phyloP scores from a whole-genome alignment of 1,284 basidiomycete genomes.

The Stereum hirsutum region DNA sequence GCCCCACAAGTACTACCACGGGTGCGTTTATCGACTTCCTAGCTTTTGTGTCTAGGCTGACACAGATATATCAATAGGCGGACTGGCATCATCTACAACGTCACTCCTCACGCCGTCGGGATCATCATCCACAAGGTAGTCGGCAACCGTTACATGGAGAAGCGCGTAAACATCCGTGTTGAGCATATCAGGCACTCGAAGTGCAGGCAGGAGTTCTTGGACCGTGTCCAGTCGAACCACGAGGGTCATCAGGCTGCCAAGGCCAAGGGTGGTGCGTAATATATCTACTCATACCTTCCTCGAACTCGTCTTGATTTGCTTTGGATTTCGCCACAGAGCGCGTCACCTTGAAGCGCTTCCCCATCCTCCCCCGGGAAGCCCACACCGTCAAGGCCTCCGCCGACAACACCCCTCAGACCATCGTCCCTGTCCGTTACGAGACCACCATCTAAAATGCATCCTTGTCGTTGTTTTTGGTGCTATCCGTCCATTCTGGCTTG shows the following conservation, averaged over 20 bases:
- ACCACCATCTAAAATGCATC: constrained; percentile 60
- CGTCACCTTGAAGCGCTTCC: constrained; percentile 82
- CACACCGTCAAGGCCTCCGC: constrained; percentile 67
- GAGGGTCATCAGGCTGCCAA: constrained; percentile 79
- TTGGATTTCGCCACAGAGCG: constrained; percentile 42
- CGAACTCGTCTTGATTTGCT: neutral
- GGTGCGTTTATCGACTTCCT: constrained; percentile 37
- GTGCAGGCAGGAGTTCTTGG: constrained; percentile 97
- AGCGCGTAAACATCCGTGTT: constrained; percentile 98
- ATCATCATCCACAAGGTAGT: constrained; percentile 99
- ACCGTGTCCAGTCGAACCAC: constrained; percentile 93
- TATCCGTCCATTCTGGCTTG: neutral
- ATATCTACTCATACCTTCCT: constrained; percentile 4
- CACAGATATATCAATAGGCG: constrained; percentile 39
- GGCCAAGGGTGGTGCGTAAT: constrained; percentile 76
- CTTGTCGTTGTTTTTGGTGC: neutral
- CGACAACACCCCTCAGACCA: constrained; percentile 88
- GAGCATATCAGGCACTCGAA: constrained; percentile 99
- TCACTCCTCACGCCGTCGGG: constrained; percentile 90
- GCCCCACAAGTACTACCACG: constrained; percentile 97
- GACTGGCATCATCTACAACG: constrained; percentile 98
- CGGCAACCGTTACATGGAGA: constrained; percentile 98
- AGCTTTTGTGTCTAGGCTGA: constrained; percentile 2
- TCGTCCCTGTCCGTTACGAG: constrained; percentile 86
- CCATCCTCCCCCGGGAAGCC: constrained; percentile 77